Evolutionary conservation across 345 rosid genomes (phyloP), one percentile per base, ranked within the genome.

Genomic region (Clausena lansium): DNA sequence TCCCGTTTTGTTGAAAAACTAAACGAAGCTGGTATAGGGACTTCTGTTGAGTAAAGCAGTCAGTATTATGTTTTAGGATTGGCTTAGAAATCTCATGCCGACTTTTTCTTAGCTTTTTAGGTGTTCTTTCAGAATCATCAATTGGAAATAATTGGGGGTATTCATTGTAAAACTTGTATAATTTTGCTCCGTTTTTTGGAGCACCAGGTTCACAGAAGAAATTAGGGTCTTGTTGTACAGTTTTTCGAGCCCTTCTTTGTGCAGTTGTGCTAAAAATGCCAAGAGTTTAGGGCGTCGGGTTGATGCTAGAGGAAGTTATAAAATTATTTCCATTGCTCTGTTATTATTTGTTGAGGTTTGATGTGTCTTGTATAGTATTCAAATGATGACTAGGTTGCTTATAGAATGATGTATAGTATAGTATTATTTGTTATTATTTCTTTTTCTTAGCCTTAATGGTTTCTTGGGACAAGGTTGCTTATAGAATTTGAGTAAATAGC

Each of bases 161-260:
- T 61, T 61, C 61, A 36, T 69, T 69, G 73, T 25, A 69, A 62
- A 61, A 13, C 67, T 65, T 78, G 57, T 59, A 57, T 57, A 55
- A 77, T 66, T 67, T 68, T 67, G 74, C 65, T 74, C 54, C 35
- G 61, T 24, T 15, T 39, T 30, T 78, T 0, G 38, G 75, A 74
- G 69, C 70, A 25, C 27, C 20, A 70, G 65, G 55, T 66, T 17
- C 7, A n/a, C 33, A 35, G 55, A 30, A 67, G 35, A 76, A 76
- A 71, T 30, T 71, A 70, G 84, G 79, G 68, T 63, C 79, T 82
- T 41, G 5, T 27, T 82, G 85, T 76, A 79, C 77, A 76, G 75
- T 63, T 75, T 15, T 33, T 59, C 19, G 25, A 60, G 58, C 36
- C 52, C 55, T 6, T 38, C 28, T 15, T 57, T 6, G 8, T 20